phyloP scores from a whole-genome alignment of 2,329 filamentous ascomycete species.

The Thielaviopsis cerberus region DNA sequence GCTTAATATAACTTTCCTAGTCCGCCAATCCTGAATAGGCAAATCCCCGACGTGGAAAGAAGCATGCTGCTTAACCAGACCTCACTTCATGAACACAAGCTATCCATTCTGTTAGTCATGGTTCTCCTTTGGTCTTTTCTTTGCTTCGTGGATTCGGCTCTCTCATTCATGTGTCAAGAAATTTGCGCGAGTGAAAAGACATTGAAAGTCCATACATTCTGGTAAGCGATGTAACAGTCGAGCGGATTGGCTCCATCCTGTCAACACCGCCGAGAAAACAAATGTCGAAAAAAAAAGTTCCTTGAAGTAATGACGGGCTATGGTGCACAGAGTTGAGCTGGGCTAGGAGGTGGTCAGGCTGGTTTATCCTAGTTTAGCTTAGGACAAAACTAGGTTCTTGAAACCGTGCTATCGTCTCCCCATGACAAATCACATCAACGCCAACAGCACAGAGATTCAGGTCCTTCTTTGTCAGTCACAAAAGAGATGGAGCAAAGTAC shows the following conservation, averaged over 20 bases:
- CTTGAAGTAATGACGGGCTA: neutral
- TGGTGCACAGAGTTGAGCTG: neutral
- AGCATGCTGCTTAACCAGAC: neutral
- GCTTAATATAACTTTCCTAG: neutral
- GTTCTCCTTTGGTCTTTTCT: neutral
- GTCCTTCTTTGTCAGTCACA: neutral
- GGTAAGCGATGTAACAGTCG: neutral
- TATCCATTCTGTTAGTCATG: neutral
- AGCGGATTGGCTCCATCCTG: neutral
- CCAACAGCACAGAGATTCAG: neutral
- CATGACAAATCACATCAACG: neutral
- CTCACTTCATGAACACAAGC: neutral
- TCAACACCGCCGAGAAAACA: neutral
- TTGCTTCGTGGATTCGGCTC: neutral
- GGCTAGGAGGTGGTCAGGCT: neutral
- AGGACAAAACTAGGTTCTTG: neutral
- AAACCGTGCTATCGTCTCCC: neutral
- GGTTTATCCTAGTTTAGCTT: neutral
- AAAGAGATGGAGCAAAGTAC: too few relatives aligned
- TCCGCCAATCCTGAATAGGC: neutral
- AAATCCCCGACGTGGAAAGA: neutral
- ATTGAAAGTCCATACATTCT: neutral
- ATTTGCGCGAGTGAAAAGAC: neutral
- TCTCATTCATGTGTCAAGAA: neutral
- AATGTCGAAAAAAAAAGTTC: neutral